These are phyloP conservation scores for Pharus latifolius DNA, from an alignment of 176 grass and related monocot species.

Conservation along the genomic window DNA sequence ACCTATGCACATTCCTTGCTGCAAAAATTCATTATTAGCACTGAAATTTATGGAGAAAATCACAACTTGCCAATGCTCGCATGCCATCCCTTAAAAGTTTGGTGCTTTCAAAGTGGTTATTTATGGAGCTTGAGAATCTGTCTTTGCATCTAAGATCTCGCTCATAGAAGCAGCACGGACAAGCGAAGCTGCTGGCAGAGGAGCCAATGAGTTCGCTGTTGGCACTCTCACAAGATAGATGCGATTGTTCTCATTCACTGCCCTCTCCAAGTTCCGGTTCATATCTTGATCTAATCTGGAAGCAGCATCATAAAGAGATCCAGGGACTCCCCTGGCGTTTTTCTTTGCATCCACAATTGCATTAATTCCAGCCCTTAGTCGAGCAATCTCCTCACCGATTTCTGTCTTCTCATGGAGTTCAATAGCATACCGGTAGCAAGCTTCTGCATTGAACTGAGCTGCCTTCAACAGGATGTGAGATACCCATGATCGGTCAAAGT, in stretches of 20 bases:
- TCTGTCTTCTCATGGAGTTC: slow-evolving; percentile 60
- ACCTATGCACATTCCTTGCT: neutral
- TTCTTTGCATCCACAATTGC: slow-evolving; percentile 39
- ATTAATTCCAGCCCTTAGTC: slow-evolving; percentile 36
- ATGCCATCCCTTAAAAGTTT: neutral
- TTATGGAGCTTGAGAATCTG: slow-evolving; percentile 1
- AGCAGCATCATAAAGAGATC: slow-evolving; percentile 33
- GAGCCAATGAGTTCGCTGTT: slow-evolving; percentile 17
- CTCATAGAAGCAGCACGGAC: slow-evolving; percentile 29
- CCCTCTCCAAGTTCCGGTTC: slow-evolving; percentile 36
- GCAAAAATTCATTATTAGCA: neutral
- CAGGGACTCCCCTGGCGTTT: slow-evolving; percentile 36
- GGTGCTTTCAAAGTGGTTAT: neutral
- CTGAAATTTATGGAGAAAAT: neutral
- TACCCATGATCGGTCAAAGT: slow-evolving; percentile 69
- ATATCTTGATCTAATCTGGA: slow-evolving; percentile 40
- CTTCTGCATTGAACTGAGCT: slow-evolving; percentile 47
- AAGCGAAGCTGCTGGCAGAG: slow-evolving; percentile 36
- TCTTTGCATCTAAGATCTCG: slow-evolving; percentile 28
- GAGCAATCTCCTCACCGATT: slow-evolving; percentile 67
- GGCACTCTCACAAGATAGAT: slow-evolving; percentile 42
- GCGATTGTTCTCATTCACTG: slow-evolving; percentile 45
- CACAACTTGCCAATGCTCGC: neutral
- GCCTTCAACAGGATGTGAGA: slow-evolving; percentile 69
- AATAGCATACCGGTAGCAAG: slow-evolving; percentile 37